These are phyloP conservation scores for Hyphodiscus hymeniophilus DNA, from an alignment of 495 filamentous ascomycete species.

Conservation along the genomic window DNA sequence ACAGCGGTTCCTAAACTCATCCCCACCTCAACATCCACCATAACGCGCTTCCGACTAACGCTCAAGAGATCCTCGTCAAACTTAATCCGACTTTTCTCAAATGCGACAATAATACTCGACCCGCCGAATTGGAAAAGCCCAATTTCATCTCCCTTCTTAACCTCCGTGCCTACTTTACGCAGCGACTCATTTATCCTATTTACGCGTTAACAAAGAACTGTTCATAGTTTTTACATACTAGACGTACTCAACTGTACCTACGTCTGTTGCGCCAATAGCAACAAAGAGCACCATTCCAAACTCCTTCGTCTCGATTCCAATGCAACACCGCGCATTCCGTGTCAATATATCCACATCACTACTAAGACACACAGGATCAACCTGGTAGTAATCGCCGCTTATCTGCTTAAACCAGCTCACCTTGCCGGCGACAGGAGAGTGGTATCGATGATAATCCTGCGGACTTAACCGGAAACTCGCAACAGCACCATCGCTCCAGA, in stretches of 20 bases:
- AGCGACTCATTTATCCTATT: slow-evolving; percentile 1
- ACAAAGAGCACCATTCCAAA: slow-evolving; percentile 91
- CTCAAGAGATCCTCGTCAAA: slow-evolving; percentile 68
- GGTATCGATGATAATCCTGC: slow-evolving; percentile 40
- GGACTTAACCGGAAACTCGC: slow-evolving; percentile 34
- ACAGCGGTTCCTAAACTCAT: slow-evolving; percentile 23
- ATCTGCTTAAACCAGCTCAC: slow-evolving; percentile 27
- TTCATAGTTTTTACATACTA: slow-evolving; percentile 21
- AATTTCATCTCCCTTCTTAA: slow-evolving; percentile 81
- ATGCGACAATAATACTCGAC: slow-evolving; percentile 77
- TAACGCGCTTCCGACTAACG: slow-evolving; percentile 8
- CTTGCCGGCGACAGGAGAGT: slow-evolving; percentile 31
- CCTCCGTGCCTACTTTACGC: slow-evolving; percentile 64
- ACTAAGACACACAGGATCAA: slow-evolving; percentile 95
- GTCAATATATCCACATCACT: slow-evolving; percentile 92
- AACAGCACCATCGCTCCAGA: slow-evolving; percentile 29
- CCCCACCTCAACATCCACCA: slow-evolving; percentile 25
- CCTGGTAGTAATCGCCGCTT: slow-evolving; percentile 93
- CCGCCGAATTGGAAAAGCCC: slow-evolving; percentile 98
- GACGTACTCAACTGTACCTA: slow-evolving; percentile 56
- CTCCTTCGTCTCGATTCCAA: slow-evolving; percentile 75
- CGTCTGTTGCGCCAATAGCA: slow-evolving; percentile 97
- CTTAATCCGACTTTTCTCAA: slow-evolving; percentile 76
- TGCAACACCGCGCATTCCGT: slow-evolving; percentile 78
- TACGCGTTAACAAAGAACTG: slow-evolving; percentile 64